A percentile compares a stretch with the other conserved stretches of the same genome.
phyloP scores from a whole-genome alignment of 768 basidiomycete genomes.

The Lactifluus volemus region DNA sequence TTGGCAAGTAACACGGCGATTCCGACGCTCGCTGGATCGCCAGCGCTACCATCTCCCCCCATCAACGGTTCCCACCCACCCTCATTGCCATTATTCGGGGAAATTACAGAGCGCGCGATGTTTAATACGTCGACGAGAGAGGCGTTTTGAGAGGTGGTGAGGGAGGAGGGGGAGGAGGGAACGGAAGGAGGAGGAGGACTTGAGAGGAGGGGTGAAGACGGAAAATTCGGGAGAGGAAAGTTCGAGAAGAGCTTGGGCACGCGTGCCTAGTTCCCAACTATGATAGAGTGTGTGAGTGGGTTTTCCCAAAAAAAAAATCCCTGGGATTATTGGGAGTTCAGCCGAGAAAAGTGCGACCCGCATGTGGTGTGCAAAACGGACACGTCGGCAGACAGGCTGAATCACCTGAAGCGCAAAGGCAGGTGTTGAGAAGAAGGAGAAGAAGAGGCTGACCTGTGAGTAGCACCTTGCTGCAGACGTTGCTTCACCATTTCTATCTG shows the following conservation, averaged over 20 bases:
- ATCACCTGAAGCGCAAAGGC: too few species aligned
- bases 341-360: too few species aligned
- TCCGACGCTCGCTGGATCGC: constrained; percentile 75
- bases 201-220: constrained; percentile 30
- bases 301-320: too few species aligned
- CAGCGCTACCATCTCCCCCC: constrained; percentile 50
- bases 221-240: constrained; percentile 37
- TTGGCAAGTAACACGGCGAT: constrained; percentile 58
- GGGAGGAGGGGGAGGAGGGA: constrained; percentile 25
- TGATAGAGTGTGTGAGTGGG: not conserved
- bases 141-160: constrained; percentile 20
- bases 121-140: constrained; percentile 46
- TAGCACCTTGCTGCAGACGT: constrained; percentile 34
- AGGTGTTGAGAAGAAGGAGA: too few species aligned
- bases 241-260: constrained; percentile 43
- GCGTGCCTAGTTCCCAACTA: constrained; percentile 50
- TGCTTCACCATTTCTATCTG: constrained; percentile 31
- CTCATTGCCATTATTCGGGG: constrained; percentile 26
- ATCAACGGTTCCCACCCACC: constrained; percentile 42
- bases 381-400: too few species aligned
- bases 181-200: constrained; percentile 29
- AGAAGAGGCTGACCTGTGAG: constrained; percentile 29
- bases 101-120: constrained; percentile 32
- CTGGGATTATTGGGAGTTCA: too few species aligned
- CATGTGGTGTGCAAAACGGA: too few species aligned